These are phyloP conservation scores for Lentinula guzmanii DNA, from an alignment of 768 basidiomycete species.

Conservation along the genomic window DNA sequence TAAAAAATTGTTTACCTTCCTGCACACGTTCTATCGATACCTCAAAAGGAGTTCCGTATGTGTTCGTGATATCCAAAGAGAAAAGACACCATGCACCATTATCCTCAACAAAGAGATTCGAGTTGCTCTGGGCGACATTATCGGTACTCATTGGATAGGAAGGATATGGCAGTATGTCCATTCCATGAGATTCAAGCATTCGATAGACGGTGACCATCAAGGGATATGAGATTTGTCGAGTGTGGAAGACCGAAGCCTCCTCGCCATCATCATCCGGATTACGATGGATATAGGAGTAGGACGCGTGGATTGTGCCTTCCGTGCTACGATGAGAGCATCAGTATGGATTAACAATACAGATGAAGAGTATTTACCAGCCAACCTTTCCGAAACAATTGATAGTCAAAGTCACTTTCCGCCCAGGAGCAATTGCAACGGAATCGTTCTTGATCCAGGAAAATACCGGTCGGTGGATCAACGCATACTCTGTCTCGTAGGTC, in stretches of 20 bases:
- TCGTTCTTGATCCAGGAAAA: constrained; percentile 70
- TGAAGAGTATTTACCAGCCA: constrained; percentile 64
- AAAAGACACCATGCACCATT: constrained; percentile 79
- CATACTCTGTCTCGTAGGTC: constrained; percentile 86
- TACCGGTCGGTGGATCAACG: constrained; percentile 68
- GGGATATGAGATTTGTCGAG: constrained; percentile 84
- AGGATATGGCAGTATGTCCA: constrained; percentile 73
- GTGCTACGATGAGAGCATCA: constrained; percentile 42
- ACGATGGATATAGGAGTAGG: constrained; percentile 70
- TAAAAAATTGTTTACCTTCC: constrained; percentile 35
- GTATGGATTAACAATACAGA: constrained; percentile 1
- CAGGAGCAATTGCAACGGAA: constrained; percentile 51
- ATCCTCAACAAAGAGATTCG: constrained; percentile 35
- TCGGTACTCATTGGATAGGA: constrained; percentile 19
- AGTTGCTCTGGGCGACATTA: constrained; percentile 14
- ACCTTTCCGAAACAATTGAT: constrained; percentile 84
- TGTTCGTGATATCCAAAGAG: constrained; percentile 85
- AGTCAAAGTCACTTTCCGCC: constrained; percentile 61
- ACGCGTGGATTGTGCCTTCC: constrained; percentile 72
- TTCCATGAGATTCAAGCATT: constrained; percentile 81
- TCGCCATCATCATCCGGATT: constrained; percentile 20
- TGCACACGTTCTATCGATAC: constrained; percentile 68
- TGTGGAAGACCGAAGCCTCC: constrained; percentile 53
- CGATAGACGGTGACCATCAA: constrained; percentile 93
- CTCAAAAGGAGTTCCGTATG: constrained; percentile 88